Base-by-base conservation (phyloP, 768 basidiomycete genomes). In the Plicaturopsis crispa region DNA sequence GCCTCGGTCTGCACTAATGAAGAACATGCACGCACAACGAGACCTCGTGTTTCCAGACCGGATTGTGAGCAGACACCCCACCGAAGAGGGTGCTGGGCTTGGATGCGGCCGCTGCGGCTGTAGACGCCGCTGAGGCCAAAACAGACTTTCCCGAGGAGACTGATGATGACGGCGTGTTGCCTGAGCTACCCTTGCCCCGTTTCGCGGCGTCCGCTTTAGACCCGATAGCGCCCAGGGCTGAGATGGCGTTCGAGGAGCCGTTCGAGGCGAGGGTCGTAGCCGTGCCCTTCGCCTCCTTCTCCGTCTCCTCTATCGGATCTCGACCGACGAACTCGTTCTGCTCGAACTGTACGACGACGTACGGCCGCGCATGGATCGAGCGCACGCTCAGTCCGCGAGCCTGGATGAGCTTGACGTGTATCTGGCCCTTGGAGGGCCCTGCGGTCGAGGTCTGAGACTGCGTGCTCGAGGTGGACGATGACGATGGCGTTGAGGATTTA, bases 31-130 rank as follows among this genome's bases (percentile, higher is more conserved):
- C 93, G 62, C 61, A 97, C 94, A 99, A 99, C 31, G 88, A 82
- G 23, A 98, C 96, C 59, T 98, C 86, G 58, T 98, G 94, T 65
- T 99, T 99, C 96, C 96, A 99, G 16, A 93, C 82, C 8, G 96
- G 94, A 66, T 91, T 97, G 53, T 88, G 74, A 40, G 87, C 72
- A 14, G 79, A 80, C 24, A 77, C 59, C 36, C 78, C 70, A 43
- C 75, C 73, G 50, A 87, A 82, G 37, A 84, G 70, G 4, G 67
- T 59, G 35, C 67, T 69, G 1, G 52, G 12, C 24, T 49, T 61
- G 35, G 60, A 44, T 17, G 59, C 52, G 41, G 59, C 51, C 24
- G 63, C 41, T 26, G 49, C 35, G 2, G 49, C 38, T 12, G 56
- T 45, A 41, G 41, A 38, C 37, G 31, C 41, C 19, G 53, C 46